A percentile compares a stretch with the other conserved stretches of the same genome.
Conservation (phyloP, 1,284 basidiomycete genomes). For the Hymenochaete sp. region DNA sequence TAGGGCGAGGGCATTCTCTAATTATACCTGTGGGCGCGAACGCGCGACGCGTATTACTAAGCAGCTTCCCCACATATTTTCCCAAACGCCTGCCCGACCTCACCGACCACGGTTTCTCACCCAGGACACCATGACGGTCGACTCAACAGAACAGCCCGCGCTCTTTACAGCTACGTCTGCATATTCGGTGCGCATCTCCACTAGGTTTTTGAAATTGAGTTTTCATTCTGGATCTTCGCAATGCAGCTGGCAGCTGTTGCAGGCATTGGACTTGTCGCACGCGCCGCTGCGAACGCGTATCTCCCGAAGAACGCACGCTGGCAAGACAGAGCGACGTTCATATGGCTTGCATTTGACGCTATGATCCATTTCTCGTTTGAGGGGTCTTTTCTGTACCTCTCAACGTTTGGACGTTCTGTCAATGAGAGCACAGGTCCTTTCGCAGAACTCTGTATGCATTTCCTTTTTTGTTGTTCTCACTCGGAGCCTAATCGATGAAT, state of each 20-base stretch:
- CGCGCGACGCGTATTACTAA: too few relatives aligned
- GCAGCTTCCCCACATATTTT: too few relatives aligned
- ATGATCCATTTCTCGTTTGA: conserved; percentile 75
- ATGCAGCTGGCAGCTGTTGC: conserved; percentile 44
- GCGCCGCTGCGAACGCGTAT: conserved; percentile 39
- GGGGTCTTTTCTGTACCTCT: conserved; percentile 69
- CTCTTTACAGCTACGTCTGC: conserved; percentile 62
- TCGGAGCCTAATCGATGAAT: conserved; percentile 22
- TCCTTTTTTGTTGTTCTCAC: conserved; percentile 7
- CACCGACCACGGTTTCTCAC: neutral
- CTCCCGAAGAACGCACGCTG: conserved; percentile 53
- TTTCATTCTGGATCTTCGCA: neutral
- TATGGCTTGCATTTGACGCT: conserved; percentile 71
- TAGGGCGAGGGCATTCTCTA: too few relatives aligned
- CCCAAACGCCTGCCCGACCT: neutral
- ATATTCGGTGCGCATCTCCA: conserved; percentile 31
- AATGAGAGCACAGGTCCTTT: conserved; percentile 60
- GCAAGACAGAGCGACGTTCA: conserved; percentile 59
- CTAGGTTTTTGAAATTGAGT: neutral
- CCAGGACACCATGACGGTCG: conserved; percentile 1
- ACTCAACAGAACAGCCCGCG: conserved; percentile 7
- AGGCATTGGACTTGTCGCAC: conserved; percentile 40
- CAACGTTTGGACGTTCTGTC: conserved; percentile 63
- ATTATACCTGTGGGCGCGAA: too few relatives aligned
- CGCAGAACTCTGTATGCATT: conserved; percentile 60